Evolutionary conservation across 2,329 filamentous ascomycete genomes (phyloP).

Genomic region (Pseudovirgaria hyperparasitica): DNA sequence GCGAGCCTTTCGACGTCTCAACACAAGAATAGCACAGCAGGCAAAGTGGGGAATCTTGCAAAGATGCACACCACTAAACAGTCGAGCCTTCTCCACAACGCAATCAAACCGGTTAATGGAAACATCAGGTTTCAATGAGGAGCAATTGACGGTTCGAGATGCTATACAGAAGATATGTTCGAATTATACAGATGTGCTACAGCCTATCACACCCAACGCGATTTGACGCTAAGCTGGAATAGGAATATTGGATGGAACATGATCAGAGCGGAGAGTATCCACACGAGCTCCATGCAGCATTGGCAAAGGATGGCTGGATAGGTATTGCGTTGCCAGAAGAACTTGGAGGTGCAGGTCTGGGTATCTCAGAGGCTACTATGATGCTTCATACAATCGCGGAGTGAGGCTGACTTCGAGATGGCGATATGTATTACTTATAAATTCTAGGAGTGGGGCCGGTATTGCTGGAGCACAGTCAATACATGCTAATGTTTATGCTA

Average conservation of each 20-base stretch:
- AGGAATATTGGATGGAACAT: constrained; percentile 60
- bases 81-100: too few relatives aligned
- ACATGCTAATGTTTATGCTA: constrained; percentile 58
- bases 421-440: constrained; percentile 1
- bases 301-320: constrained; percentile 67
- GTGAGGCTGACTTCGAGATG: constrained; percentile 18
- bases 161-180: constrained; percentile 56
- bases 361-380: constrained; percentile 71
- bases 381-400: constrained; percentile 78
- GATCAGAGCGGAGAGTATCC: constrained; percentile 62
- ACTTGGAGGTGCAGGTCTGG: constrained; percentile 61
- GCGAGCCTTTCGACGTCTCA: too few relatives aligned
- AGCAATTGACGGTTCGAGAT: constrained; percentile 60
- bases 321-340: constrained; percentile 67
- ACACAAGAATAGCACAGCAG: too few relatives aligned
- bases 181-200: constrained; percentile 47
- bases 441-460: constrained; percentile 50
- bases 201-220: neutral
- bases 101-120: constrained; percentile 60
- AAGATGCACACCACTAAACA: too few relatives aligned
- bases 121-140: constrained; percentile 57
- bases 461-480: constrained; percentile 55
- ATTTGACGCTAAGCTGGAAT: constrained; percentile 1
- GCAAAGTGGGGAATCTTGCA: too few relatives aligned
- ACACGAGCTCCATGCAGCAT: constrained; percentile 59